Base-by-base conservation (phyloP, 2,329 filamentous ascomycete genomes). In the Verticillium alfalfae region DNA sequence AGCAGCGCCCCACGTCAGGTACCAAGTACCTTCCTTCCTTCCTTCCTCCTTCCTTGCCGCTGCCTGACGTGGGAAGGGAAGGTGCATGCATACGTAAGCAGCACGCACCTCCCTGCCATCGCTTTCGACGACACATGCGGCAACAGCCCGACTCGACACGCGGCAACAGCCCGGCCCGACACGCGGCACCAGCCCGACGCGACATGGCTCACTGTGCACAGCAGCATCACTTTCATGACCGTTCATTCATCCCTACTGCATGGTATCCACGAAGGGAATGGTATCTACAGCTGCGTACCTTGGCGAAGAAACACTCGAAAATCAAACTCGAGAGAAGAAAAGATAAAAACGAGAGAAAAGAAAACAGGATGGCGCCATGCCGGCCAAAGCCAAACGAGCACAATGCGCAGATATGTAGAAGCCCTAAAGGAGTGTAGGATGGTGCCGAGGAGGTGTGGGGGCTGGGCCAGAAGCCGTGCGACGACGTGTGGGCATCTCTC, bases 401-500 rank as follows among this genome's bases (percentile, higher is more conserved):
- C 3, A n/a, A 52, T 26, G 45, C 5, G 45, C 45, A 22, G 45
- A 52, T 31, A 5, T 31, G 26, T 31, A 10, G 45, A 52, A 52
- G 18, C 45, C 45, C 45, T 22, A 52, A 52, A 31, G 12, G 45
- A 52, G 45, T 52, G 45, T 45, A 63, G 61, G 56, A 31, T 31
- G 26, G 26, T 31, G 26, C 26, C 63, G 55, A 45, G 37, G 57
- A 54, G 34, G 34, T 26, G 56, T 54, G 41, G 15, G 7, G 31
- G 36, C 41, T 31, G 41, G 34, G 55, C 59, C 61, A 63, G 63
- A 41, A 39, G 54, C 49, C 34, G 34, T 4, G 26, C 26, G 39
- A 56, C 26, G 26, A 45, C 9, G 18, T 56, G 52, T 18, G 56
- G 49, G 60, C 18, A 61, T 59, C 61, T 61, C 63, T 57, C 31